Evolutionary conservation across 2,329 filamentous ascomycete genomes (phyloP).

Genomic region (Penicillium sp.): DNA sequence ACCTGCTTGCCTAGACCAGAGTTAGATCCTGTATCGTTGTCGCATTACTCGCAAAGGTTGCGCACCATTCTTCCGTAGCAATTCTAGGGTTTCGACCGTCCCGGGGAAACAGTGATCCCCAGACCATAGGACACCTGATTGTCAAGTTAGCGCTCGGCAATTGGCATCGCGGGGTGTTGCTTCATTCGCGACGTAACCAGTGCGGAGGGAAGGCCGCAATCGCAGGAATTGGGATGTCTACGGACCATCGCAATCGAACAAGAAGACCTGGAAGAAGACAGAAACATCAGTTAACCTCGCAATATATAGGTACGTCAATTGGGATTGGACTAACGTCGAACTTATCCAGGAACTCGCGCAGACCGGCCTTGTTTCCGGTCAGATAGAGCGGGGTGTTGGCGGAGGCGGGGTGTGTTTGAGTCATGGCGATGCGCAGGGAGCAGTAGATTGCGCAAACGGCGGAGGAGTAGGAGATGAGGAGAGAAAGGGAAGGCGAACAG

Average conservation of each 20-base stretch:
- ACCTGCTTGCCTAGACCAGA: conserved; percentile 76
- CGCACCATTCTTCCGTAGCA: conserved; percentile 79
- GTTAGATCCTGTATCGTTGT: conserved; percentile 16
- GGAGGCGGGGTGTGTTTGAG: conserved; percentile 32
- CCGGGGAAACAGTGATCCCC: conserved; percentile 88
- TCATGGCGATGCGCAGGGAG: conserved; percentile 17
- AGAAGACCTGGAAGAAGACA: conserved; percentile 69
- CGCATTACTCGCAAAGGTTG: neutral
- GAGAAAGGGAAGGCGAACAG: neutral
- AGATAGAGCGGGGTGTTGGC: conserved; percentile 62
- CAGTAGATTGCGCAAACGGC: neutral
- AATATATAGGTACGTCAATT: neutral
- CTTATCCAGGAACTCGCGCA: conserved; percentile 82
- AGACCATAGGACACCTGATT: conserved; percentile 90
- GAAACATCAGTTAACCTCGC: neutral
- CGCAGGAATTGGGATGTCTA: conserved; percentile 8
- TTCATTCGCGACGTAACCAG: conserved; percentile 9
- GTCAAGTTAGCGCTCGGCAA: conserved; percentile 43
- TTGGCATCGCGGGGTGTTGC: conserved; percentile 27
- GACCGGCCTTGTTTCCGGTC: conserved; percentile 76
- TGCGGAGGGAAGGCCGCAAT: conserved; percentile 13
- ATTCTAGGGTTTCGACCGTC: conserved; percentile 81
- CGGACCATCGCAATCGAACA: conserved; percentile 96
- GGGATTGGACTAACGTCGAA: conserved; percentile 73
- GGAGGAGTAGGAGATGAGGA: neutral